A percentile compares a stretch with the other conserved stretches of the same genome.
phyloP scores from a whole-genome alignment of 202 grass and related monocot genomes.

The Elaeis oleifera region DNA sequence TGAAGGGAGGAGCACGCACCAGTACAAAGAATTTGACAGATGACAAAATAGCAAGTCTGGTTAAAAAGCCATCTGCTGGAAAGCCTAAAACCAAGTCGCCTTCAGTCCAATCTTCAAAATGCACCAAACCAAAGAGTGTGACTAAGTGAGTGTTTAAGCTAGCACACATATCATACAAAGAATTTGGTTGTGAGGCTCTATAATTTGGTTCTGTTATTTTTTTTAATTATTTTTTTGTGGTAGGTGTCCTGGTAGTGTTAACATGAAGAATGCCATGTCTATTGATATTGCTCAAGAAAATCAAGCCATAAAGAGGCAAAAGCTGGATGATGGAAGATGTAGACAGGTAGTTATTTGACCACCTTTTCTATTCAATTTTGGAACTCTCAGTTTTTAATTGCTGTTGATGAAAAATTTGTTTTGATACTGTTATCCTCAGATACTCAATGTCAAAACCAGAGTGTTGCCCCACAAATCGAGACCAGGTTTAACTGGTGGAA shows the following conservation, averaged over 20 bases:
- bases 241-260: constrained; percentile 22
- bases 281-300: constrained; percentile 65
- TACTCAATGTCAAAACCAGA: constrained; percentile 64
- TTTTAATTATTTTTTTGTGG: too few species aligned
- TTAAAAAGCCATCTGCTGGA: constrained; percentile 2
- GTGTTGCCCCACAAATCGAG: constrained; percentile 70
- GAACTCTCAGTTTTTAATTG: not conserved
- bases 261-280: constrained; percentile 21
- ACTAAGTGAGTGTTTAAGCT: constrained; percentile 40
- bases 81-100: constrained; percentile 21
- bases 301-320: constrained; percentile 89
- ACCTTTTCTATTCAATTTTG: not conserved
- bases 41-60: constrained; percentile 17
- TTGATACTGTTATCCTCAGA: constrained; percentile 32
- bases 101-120: constrained; percentile 25
- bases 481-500: constrained; percentile 23
- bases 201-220: too few species aligned
- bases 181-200: too few species aligned
- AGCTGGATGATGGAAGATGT: constrained; percentile 54
- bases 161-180: too few species aligned
- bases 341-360: constrained; percentile 53
- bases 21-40: constrained; percentile 16
- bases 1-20: constrained; percentile 20
- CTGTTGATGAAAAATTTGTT: not conserved
- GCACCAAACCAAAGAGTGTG: constrained; percentile 30